These are phyloP conservation scores for Volvariella surrecta DNA, from an alignment of 1,284 basidiomycete species.

Conservation along the genomic window DNA sequence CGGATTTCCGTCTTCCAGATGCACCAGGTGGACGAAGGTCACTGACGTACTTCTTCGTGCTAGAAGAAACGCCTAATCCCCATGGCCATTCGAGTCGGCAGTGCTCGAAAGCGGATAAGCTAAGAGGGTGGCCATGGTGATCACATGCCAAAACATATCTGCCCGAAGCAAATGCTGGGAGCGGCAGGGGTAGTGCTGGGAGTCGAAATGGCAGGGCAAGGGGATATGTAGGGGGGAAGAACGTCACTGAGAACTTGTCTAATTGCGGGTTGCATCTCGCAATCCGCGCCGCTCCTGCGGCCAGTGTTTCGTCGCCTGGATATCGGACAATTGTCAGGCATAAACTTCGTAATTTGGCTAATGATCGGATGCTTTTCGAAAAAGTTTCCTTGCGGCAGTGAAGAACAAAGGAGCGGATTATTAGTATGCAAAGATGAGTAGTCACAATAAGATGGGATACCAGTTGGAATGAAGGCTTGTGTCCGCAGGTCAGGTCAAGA, in stretches of 20 bases:
- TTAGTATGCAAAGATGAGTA: constrained; percentile 2
- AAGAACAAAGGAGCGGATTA: constrained; percentile 5
- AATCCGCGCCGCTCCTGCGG: constrained; percentile 48
- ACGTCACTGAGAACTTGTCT: constrained; percentile 49
- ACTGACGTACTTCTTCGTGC: constrained; percentile 28
- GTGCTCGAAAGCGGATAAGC: constrained; percentile 27
- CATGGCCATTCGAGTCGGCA: constrained; percentile 31
- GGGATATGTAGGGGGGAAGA: constrained; percentile 39
- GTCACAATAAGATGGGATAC: constrained; percentile 23
- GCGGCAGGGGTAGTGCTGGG: constrained; percentile 27
- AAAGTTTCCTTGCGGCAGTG: constrained; percentile 32
- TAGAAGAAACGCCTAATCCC: constrained; percentile 27
- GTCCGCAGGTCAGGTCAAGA: constrained; percentile 56
- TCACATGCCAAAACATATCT: constrained; percentile 44
- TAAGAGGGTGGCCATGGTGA: constrained; percentile 35
- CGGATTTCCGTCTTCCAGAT: constrained; percentile 23
- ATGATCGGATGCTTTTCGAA: constrained; percentile 45
- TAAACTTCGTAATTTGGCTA: constrained; percentile 52
- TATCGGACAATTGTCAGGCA: constrained; percentile 54
- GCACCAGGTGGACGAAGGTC: constrained; percentile 42
- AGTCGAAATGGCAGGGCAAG: constrained; percentile 30
- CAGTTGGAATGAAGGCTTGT: constrained; percentile 61
- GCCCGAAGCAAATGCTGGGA: constrained; percentile 32
- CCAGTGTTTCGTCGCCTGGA: constrained; percentile 52
- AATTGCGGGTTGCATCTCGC: constrained; percentile 58